These are phyloP conservation scores for Opeltia flavorubescens DNA, from an alignment of 495 filamentous ascomycete species.

Conservation along the genomic window DNA sequence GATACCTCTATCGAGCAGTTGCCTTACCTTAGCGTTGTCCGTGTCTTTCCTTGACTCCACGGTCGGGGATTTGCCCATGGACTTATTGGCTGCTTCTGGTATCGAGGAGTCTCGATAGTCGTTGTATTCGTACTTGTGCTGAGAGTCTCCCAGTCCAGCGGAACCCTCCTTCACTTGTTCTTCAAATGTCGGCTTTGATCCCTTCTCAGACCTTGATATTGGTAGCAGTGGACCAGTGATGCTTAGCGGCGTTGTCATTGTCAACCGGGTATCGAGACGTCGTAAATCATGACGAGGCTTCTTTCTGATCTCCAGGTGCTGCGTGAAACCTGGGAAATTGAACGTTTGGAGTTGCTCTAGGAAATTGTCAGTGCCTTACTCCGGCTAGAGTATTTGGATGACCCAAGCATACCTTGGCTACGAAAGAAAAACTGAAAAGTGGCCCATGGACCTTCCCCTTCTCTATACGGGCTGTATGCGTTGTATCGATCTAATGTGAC, in stretches of 20 bases:
- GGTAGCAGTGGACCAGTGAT: not conserved
- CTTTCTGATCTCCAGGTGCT: not conserved
- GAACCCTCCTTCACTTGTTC: not conserved
- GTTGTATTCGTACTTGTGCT: not conserved
- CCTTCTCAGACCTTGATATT: not conserved
- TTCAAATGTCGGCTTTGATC: not conserved
- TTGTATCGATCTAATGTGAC: slow-evolving; percentile 1
- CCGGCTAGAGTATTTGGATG: not conserved
- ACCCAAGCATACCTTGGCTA: slow-evolving; percentile 11
- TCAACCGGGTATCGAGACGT: slow-evolving; percentile 1
- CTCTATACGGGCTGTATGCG: slow-evolving; percentile 6
- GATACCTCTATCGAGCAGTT: too few relatives aligned
- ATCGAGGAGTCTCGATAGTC: not conserved
- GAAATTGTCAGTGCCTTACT: not conserved
- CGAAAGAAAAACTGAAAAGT: slow-evolving; percentile 19
- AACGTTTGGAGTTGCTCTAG: slow-evolving; percentile 10
- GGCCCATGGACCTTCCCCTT: slow-evolving; percentile 10
- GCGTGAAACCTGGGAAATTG: slow-evolving; percentile 10
- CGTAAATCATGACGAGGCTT: not conserved
- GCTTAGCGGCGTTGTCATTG: slow-evolving; percentile 10
- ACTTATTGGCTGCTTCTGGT: not conserved
- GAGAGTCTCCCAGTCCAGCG: not conserved
- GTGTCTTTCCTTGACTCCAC: not conserved
- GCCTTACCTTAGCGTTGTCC: not conserved
- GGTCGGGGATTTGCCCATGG: too few relatives aligned